Percentiles rank a stretch among this genome's conserved stretches.
phyloP scores from a whole-genome alignment of 371 early-diverging fungal species.

The Blakeslea trispora region DNA sequence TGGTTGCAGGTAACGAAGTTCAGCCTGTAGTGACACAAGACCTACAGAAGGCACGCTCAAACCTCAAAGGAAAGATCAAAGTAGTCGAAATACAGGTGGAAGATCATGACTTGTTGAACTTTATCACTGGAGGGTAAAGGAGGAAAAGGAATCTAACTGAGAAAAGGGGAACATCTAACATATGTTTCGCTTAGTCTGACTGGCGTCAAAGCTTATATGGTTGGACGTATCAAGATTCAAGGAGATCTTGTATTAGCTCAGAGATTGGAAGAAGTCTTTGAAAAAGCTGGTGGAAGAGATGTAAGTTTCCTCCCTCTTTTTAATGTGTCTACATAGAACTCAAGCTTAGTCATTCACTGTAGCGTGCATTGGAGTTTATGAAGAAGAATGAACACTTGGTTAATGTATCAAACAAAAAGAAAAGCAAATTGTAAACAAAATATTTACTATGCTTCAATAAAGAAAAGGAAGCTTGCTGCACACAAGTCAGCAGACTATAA shows the following conservation, averaged over 20 bases:
- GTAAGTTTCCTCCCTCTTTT: slow-evolving; percentile 27
- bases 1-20: slow-evolving; percentile 21
- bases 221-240: slow-evolving; percentile 43
- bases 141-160: no score
- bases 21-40: slow-evolving; percentile 36
- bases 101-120: slow-evolving; percentile 35
- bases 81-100: slow-evolving; percentile 37
- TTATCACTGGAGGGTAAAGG: slow-evolving; percentile 44
- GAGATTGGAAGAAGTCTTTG: slow-evolving; percentile 46
- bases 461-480: neutral
- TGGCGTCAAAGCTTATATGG: slow-evolving; percentile 52
- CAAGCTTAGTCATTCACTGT: neutral
- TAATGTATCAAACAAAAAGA: neutral
- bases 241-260: slow-evolving; percentile 52
- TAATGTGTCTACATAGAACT: neutral
- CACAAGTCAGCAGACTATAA: neutral
- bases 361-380: slow-evolving; percentile 43
- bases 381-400: slow-evolving; percentile 33
- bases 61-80: slow-evolving; percentile 21
- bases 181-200: slow-evolving; percentile 34
- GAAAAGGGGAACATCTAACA: no score
- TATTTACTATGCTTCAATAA: neutral
- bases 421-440: neutral
- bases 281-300: slow-evolving; percentile 44
- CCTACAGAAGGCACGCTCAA: neutral